These are phyloP conservation scores for Cornus controversa DNA, from an alignment of 148 eudicot genomes.

Conservation along the genomic window DNA sequence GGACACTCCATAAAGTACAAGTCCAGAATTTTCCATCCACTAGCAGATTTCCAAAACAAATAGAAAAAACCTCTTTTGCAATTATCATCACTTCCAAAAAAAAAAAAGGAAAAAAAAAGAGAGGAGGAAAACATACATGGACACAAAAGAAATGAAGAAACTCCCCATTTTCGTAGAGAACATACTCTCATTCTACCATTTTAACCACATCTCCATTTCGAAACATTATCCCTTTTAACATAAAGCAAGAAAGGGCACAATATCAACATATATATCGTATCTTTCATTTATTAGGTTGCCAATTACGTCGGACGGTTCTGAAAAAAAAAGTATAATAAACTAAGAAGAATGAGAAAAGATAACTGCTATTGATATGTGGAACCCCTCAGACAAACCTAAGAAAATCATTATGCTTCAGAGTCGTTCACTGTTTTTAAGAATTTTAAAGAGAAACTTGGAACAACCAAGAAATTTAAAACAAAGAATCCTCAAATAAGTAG, in stretches of 20 bases:
- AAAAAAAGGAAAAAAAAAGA: too few species aligned
- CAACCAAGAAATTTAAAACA: neutral
- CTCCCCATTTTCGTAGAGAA: too few species aligned
- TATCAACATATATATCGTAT: neutral
- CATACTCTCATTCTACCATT: neutral
- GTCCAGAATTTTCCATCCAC: too few species aligned
- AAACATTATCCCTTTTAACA: neutral
- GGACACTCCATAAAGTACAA: too few species aligned
- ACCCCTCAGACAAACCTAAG: neutral
- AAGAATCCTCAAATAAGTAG: neutral
- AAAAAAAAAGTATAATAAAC: neutral
- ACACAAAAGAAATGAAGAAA: too few species aligned
- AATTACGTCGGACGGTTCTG: neutral
- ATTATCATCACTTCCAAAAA: too few species aligned
- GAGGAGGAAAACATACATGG: too few species aligned
- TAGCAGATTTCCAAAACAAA: too few species aligned
- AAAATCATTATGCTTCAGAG: constrained; percentile 6
- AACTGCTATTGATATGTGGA: neutral
- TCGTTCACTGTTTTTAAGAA: neutral
- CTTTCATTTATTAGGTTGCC: neutral
- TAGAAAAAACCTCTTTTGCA: too few species aligned
- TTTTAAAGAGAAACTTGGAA: neutral
- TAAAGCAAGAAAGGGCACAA: neutral
- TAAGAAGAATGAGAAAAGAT: neutral
- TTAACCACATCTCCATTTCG: neutral